Conservation (phyloP, 495 filamentous ascomycete species). For the Rhypophila decipiens region DNA sequence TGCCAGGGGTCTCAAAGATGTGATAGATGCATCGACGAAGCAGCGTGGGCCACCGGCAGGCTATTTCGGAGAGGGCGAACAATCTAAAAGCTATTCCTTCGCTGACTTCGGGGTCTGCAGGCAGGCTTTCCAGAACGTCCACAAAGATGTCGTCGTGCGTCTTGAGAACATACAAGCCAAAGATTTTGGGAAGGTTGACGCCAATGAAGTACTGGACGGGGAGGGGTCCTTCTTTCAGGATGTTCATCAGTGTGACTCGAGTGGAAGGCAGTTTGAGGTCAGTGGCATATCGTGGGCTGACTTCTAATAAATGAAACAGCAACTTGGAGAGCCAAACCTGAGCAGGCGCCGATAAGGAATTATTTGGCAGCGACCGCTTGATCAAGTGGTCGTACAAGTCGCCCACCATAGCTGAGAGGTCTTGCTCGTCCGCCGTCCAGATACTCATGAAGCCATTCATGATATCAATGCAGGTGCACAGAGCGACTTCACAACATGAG, state of each 20-base stretch:
- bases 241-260: slow-evolving; percentile 65
- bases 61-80: slow-evolving; percentile 65
- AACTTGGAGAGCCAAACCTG: slow-evolving; percentile 60
- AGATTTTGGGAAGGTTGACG: slow-evolving; percentile 62
- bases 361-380: slow-evolving; percentile 53
- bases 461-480: slow-evolving; percentile 62
- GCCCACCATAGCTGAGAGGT: slow-evolving; percentile 55
- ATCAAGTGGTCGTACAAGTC: slow-evolving; percentile 80
- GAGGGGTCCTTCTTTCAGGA: slow-evolving; percentile 61
- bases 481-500: slow-evolving; percentile 70
- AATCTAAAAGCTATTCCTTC: slow-evolving; percentile 87
- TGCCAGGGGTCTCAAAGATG: slow-evolving; percentile 82
- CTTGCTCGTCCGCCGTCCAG: slow-evolving; percentile 52
- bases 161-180: slow-evolving; percentile 68
- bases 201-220: slow-evolving; percentile 71
- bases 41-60: slow-evolving; percentile 72
- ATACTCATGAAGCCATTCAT: slow-evolving; percentile 57
- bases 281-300: slow-evolving; percentile 56
- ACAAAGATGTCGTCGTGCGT: slow-evolving; percentile 76
- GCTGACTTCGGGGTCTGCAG: slow-evolving; percentile 57
- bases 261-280: slow-evolving; percentile 55
- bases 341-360: slow-evolving; percentile 59
- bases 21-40: slow-evolving; percentile 81
- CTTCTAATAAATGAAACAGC: slow-evolving; percentile 59
- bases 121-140: slow-evolving; percentile 67